Evolutionary conservation across 2,329 filamentous ascomycete species (phyloP).

Genomic region (Cryphonectria naterciae): DNA sequence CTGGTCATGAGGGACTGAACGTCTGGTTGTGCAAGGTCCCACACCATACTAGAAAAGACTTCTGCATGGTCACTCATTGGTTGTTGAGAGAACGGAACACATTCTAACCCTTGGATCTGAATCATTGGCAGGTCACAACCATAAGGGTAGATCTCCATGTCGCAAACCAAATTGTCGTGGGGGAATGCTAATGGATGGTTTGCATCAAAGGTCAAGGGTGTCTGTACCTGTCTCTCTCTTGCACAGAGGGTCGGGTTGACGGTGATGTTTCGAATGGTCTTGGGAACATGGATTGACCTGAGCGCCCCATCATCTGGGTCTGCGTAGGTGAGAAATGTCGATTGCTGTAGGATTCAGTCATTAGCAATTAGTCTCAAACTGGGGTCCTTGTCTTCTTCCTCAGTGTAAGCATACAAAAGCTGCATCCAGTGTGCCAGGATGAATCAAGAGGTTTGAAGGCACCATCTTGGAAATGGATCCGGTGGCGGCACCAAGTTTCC

Average conservation of each 20-base stretch:
- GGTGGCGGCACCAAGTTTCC: constrained; percentile 2
- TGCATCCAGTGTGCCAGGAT: not conserved
- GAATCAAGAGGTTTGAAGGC: not conserved
- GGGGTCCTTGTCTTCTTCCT: no score
- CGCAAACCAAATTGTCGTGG: not conserved
- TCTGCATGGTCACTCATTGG: not conserved
- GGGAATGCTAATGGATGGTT: not conserved
- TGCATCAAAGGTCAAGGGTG: not conserved
- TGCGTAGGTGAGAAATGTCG: not conserved
- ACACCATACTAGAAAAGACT: not conserved
- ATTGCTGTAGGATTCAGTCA: not conserved
- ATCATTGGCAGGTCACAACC: not conserved
- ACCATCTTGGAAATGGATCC: not conserved
- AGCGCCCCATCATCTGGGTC: not conserved
- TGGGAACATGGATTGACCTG: not conserved
- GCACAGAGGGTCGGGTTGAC: not conserved
- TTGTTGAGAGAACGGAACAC: not conserved
- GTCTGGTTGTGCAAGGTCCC: constrained; percentile 6
- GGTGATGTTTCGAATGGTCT: not conserved
- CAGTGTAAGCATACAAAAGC: not conserved
- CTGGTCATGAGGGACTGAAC: not conserved
- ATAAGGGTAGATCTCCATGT: not conserved
- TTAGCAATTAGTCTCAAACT: no score
- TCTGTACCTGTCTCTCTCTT: not conserved
- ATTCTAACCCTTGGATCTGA: constrained; percentile 1